These are phyloP conservation scores for Taphrina pruni DNA, from an alignment of 1,139 yeast species.

Conservation along the genomic window DNA sequence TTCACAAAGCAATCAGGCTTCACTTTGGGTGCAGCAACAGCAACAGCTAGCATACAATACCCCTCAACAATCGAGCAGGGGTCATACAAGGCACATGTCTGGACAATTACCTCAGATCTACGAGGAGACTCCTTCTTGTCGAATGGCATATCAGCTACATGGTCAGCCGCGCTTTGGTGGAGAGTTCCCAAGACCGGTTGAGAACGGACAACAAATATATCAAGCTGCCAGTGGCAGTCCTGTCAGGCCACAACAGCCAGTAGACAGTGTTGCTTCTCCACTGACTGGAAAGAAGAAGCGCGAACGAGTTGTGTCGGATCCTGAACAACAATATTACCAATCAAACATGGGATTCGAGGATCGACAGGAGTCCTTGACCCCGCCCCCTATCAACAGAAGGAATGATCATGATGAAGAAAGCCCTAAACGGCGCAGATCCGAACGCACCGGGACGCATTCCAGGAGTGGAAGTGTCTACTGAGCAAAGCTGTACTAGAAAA, in stretches of 20 bases:
- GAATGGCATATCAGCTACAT: slow-evolving; percentile 40
- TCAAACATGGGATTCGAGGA: slow-evolving; percentile 8
- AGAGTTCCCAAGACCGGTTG: slow-evolving; percentile 8
- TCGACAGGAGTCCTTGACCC: slow-evolving; percentile 24
- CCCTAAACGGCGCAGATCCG: slow-evolving; percentile 29
- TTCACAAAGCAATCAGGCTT: slow-evolving; percentile 8
- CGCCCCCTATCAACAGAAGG: slow-evolving; percentile 20
- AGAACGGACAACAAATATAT: slow-evolving; percentile 15
- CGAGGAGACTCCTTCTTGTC: slow-evolving; percentile 38
- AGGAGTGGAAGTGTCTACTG: slow-evolving; percentile 24
- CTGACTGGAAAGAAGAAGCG: slow-evolving; percentile 37
- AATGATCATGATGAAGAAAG: slow-evolving; percentile 16
- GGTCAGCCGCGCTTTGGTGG: slow-evolving; percentile 17
- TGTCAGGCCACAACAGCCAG: slow-evolving; percentile 8
- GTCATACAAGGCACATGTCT: slow-evolving; percentile 17
- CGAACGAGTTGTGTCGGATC: slow-evolving; percentile 24
- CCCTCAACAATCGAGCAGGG: slow-evolving; percentile 32
- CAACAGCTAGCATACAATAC: slow-evolving; percentile 35
- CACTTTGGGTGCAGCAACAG: slow-evolving; percentile 35
- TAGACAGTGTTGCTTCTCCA: slow-evolving; percentile 20
- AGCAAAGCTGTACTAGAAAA: neutral
- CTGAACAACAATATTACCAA: slow-evolving; percentile 7
- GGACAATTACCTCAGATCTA: slow-evolving; percentile 35
- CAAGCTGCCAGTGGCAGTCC: neutral
- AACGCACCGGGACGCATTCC: slow-evolving; percentile 28